Conservation (phyloP, 2,329 filamentous ascomycete genomes). For the Fusarium lyarnte region DNA sequence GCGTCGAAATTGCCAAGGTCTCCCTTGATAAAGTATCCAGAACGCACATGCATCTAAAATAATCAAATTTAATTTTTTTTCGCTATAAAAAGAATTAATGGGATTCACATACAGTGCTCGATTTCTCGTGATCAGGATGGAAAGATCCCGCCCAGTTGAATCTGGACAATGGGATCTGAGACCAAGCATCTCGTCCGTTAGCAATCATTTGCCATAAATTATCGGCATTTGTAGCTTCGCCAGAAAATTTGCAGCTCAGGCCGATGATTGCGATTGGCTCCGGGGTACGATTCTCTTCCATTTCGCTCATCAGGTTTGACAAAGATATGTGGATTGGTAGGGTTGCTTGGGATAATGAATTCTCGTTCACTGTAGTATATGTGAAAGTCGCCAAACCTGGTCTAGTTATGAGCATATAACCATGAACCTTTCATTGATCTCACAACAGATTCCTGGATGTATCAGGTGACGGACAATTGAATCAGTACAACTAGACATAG, state of each 20-base stretch:
- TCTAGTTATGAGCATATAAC: no score
- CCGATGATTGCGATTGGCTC: neutral
- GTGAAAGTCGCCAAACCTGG: no score
- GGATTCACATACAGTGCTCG: neutral
- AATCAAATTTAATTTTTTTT: neutral
- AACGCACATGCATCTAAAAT: neutral
- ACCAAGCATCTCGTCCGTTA: neutral
- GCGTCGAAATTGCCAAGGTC: neutral
- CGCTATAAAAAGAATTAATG: neutral
- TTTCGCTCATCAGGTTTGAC: neutral
- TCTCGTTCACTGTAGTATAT: no score
- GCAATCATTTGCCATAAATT: neutral
- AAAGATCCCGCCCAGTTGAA: neutral
- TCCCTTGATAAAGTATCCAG: neutral
- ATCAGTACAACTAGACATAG: no score
- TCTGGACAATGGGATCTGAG: neutral
- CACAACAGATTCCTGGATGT: fast-evolving
- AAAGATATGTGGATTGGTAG: neutral
- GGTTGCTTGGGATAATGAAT: neutral
- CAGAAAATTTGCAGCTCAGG: neutral
- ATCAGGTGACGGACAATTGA: no score
- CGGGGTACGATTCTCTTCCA: neutral
- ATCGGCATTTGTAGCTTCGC: neutral
- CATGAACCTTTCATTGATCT: no score
- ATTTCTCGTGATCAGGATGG: neutral